Percentiles rank a stretch among this genome's conserved stretches.
phyloP scores from a whole-genome alignment of 2,329 filamentous ascomycete species.

The Elsinoe perseae region DNA sequence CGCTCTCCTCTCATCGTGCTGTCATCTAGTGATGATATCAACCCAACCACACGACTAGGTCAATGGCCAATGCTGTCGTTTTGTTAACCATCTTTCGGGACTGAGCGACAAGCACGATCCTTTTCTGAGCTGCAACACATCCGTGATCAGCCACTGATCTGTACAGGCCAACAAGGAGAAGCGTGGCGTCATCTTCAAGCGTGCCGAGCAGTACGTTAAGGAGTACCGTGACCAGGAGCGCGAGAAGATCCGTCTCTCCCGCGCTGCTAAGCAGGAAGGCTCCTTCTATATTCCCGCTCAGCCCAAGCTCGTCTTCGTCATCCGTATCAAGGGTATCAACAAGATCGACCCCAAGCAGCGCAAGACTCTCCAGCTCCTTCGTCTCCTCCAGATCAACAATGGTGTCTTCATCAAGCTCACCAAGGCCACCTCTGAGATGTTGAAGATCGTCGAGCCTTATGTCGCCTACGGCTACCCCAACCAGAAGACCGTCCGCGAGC shows the following conservation, averaged over 20 bases:
- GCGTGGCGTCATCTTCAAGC: conserved; percentile 98
- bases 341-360: conserved; percentile 99
- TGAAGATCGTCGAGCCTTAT: conserved; percentile 98
- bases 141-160: conserved; percentile 23
- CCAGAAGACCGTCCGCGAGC: conserved; percentile 97
- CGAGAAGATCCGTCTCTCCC: conserved; percentile 91
- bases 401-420: conserved; percentile 96
- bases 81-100: conserved; percentile 99
- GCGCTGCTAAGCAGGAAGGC: conserved; percentile 84
- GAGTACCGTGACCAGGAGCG: conserved; percentile 98
- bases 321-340: conserved; percentile 99
- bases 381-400: conserved; percentile 99
- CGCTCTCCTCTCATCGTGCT: conserved; percentile 20
- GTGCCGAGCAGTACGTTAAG: conserved; percentile 98
- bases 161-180: conserved; percentile 94
- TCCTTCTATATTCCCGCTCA: conserved; percentile 91
- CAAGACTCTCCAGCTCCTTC: conserved; percentile 99
- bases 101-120: conserved; percentile 51
- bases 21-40: conserved; percentile 73
- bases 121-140: neutral
- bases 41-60: conserved; percentile 80
- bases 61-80: conserved; percentile 89
- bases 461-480: conserved; percentile 99
- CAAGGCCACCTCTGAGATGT: conserved; percentile 96
- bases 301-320: conserved; percentile 92